phyloP scores from a whole-genome alignment of 331 rosid species.

The Pyracantha coccinea region DNA sequence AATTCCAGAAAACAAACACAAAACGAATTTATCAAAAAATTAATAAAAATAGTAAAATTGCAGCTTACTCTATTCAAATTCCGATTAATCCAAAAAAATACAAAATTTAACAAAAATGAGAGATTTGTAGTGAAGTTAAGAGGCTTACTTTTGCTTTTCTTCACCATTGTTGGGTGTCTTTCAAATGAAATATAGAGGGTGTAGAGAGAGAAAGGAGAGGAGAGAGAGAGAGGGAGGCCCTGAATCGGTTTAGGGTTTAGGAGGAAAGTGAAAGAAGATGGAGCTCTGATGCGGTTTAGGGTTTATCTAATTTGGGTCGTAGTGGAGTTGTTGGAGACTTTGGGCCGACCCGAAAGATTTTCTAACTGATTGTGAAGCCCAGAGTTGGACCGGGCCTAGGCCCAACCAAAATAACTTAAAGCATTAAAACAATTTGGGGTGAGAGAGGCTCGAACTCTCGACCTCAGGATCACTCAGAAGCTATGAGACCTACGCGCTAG shows the following conservation, averaged over 20 bases:
- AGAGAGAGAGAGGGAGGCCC: neutral
- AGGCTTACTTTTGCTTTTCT: constrained; percentile 80
- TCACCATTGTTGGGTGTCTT: constrained; percentile 44
- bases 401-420: neutral
- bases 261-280: neutral
- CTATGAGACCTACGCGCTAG: constrained; percentile 99
- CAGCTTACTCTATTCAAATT: too few relatives aligned
- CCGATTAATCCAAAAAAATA: neutral
- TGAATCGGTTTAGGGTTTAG: neutral
- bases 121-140: neutral
- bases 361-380: neutral
- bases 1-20: neutral
- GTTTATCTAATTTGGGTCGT: neutral
- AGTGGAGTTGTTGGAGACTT: neutral
- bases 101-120: neutral
- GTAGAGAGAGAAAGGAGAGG: neutral
- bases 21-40: too few relatives aligned
- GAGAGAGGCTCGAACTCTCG: constrained; percentile 99
- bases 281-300: neutral
- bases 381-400: neutral
- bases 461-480: constrained; percentile 85
- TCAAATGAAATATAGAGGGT: neutral
- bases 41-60: neutral
- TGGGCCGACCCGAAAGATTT: neutral
- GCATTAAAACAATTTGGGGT: constrained; percentile 17